Evolutionary conservation across 108 stramenopile species (phyloP).

Genomic region (Cyclotella atomus): DNA sequence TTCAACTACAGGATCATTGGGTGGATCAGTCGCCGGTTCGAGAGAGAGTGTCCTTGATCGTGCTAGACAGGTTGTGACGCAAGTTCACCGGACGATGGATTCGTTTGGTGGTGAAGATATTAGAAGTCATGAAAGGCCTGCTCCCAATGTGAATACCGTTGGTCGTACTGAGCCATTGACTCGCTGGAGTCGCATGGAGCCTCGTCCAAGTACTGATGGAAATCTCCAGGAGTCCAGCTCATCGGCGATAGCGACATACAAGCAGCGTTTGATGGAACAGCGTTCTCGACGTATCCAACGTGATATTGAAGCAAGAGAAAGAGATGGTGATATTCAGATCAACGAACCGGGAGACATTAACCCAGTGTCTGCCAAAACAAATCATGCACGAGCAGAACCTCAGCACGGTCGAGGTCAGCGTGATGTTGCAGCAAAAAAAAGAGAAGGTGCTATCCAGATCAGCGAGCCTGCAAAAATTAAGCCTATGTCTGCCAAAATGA

Average conservation of each 20-base stretch:
- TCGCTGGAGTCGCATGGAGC: too few species aligned
- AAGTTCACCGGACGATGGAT: slow-evolving; percentile 6
- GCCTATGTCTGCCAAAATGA: background rate
- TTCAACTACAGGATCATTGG: background rate
- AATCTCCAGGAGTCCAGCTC: background rate
- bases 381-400: too few species aligned
- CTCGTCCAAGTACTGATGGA: too few species aligned
- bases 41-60: slow-evolving; percentile 18
- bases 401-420: too few species aligned
- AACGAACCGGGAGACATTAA: background rate
- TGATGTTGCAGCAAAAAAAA: background rate
- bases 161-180: background rate
- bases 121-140: background rate
- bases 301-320: background rate
- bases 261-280: background rate
- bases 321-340: background rate
- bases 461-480: background rate
- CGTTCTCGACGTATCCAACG: background rate
- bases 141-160: background rate
- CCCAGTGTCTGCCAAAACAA: background rate
- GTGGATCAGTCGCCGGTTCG: background rate
- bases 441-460: background rate
- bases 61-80: slow-evolving; percentile 18
- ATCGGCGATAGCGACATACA: background rate
- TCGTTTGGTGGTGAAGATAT: background rate